Percentiles rank a stretch among this genome's conserved stretches.
Evolutionary conservation across 1,139 yeast species (phyloP).

Genomic region (Taiozyma sp.): DNA sequence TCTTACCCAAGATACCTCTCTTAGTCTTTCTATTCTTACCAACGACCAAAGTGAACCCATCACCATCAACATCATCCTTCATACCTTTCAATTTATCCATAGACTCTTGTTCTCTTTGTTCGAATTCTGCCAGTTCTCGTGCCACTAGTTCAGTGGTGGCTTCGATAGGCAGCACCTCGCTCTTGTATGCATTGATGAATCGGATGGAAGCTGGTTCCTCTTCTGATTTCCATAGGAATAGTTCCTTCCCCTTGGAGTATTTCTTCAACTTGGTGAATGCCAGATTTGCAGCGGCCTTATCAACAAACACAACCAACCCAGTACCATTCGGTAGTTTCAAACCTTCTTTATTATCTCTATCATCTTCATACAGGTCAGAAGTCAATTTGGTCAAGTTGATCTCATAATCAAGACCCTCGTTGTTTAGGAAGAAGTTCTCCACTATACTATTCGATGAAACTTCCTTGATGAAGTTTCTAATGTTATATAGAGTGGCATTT

Average conservation of each 20-base stretch:
- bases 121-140: conserved; percentile 60
- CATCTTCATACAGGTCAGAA: conserved; percentile 46
- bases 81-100: conserved; percentile 51
- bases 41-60: conserved; percentile 89
- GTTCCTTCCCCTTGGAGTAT: conserved; percentile 29
- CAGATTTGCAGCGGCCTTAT: conserved; percentile 64
- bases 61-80: conserved; percentile 75
- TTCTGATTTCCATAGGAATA: conserved; percentile 28
- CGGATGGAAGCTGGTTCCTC: conserved; percentile 26
- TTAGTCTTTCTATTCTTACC: conserved; percentile 81
- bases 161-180: conserved; percentile 24
- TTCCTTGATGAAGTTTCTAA: conserved; percentile 55
- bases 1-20: conserved; percentile 55
- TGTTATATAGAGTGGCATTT: conserved; percentile 44
- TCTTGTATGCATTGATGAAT: conserved; percentile 27
- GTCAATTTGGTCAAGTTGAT: conserved; percentile 58
- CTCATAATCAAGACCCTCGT: conserved; percentile 40
- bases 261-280: conserved; percentile 61
- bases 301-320: conserved; percentile 72
- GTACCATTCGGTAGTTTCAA: conserved; percentile 64
- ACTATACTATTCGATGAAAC: conserved; percentile 60
- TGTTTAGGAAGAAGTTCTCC: conserved; percentile 42
- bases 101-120: conserved; percentile 64
- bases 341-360: conserved; percentile 29
- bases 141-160: conserved; percentile 50